Evolutionary conservation across 139 green algal genomes (phyloP).

Genomic region (Coccomyxa sp.): DNA sequence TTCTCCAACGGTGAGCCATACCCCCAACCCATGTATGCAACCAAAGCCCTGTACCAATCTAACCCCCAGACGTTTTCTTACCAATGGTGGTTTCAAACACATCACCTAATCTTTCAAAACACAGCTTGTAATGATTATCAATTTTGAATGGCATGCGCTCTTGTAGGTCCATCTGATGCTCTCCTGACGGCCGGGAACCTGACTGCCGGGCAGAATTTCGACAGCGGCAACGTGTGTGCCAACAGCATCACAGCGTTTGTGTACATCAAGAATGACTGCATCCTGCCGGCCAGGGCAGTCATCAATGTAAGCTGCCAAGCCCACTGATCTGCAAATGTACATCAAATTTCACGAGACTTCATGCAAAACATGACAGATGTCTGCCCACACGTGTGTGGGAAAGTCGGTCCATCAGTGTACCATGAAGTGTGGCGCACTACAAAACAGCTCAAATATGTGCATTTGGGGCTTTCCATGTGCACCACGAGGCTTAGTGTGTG

Average conservation of each 20-base stretch:
- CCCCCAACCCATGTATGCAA: not conserved
- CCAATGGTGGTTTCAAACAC: not conserved
- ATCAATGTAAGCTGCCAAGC: not conserved
- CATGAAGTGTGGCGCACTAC: too few species aligned
- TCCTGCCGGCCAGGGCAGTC: not conserved
- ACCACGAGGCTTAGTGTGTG: too few species aligned
- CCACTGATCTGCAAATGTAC: too few species aligned
- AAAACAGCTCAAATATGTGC: too few species aligned
- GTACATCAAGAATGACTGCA: slow-evolving; percentile 9
- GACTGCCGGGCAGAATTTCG: not conserved
- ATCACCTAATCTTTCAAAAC: not conserved
- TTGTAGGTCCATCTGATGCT: not conserved
- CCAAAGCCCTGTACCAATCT: not conserved
- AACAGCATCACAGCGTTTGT: not conserved
- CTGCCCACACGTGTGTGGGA: too few species aligned
- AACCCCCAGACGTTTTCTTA: not conserved
- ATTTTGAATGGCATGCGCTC: too few species aligned
- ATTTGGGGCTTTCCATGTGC: too few species aligned
- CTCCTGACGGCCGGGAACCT: slow-evolving; percentile 4
- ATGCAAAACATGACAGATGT: too few species aligned
- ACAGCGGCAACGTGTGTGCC: slow-evolving; percentile 11
- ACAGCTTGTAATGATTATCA: too few species aligned
- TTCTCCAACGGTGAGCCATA: not conserved
- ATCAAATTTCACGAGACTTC: too few species aligned
- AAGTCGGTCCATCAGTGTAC: too few species aligned